phyloP scores from a whole-genome alignment of 306 rosid genomes.

The Cucumis hystrix region DNA sequence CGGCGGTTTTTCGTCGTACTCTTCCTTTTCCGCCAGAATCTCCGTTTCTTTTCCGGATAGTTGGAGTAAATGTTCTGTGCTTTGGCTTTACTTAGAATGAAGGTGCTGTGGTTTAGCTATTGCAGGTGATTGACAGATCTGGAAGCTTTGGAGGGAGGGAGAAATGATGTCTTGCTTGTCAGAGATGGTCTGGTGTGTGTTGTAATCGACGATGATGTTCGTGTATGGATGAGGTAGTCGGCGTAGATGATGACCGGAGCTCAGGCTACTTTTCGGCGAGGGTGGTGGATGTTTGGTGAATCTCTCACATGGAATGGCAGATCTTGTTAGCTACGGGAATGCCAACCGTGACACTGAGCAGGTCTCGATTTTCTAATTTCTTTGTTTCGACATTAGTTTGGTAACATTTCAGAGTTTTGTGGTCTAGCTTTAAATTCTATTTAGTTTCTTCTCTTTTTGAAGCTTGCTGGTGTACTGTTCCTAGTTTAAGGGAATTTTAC shows the following conservation, averaged over 20 bases:
- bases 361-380: slow-evolving; percentile 18
- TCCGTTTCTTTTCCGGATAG: slow-evolving; percentile 3
- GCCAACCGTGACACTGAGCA: slow-evolving; percentile 85
- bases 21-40: not conserved
- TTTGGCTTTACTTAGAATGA: slow-evolving; percentile 11
- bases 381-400: not conserved
- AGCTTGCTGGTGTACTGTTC: not conserved
- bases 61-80: not conserved
- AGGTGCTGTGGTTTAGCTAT: slow-evolving; percentile 20
- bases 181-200: slow-evolving; percentile 8
- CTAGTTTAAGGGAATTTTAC: not conserved
- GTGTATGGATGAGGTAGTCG: slow-evolving; percentile 39
- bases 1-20: slow-evolving; percentile 13
- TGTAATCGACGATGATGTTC: slow-evolving; percentile 47
- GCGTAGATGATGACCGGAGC: slow-evolving; percentile 80
- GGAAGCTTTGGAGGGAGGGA: slow-evolving; percentile 14
- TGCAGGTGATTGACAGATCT: slow-evolving; percentile 29
- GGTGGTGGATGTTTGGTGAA: slow-evolving; percentile 77
- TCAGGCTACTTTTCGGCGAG: slow-evolving; percentile 64
- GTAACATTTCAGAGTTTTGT: not conserved
- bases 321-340: slow-evolving; percentile 91
- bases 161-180: slow-evolving; percentile 7
- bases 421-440: not conserved
- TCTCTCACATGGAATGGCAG: slow-evolving; percentile 95
- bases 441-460: not conserved